A percentile compares a stretch with the other conserved stretches of the same genome.
These are phyloP conservation scores for Colletotrichum salicis DNA, from an alignment of 2,329 filamentous ascomycete species.

Conservation along the genomic window DNA sequence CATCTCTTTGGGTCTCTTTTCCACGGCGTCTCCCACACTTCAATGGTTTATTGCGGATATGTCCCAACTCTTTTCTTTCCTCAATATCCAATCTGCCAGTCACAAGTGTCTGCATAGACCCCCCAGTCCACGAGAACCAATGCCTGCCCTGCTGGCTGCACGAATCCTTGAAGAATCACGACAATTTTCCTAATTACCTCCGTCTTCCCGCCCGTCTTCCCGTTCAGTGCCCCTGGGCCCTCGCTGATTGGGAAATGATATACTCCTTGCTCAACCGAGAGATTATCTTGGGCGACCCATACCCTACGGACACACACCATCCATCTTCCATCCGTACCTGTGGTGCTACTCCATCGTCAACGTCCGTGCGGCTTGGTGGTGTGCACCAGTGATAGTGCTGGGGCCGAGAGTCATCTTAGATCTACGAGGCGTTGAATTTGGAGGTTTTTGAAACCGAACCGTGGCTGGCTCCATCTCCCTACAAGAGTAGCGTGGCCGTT, in stretches of 20 bases:
- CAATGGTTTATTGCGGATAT: no score
- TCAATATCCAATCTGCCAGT: neutral
- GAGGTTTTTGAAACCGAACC: slow-evolving; percentile 1
- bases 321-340: neutral
- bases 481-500: neutral
- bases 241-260: neutral
- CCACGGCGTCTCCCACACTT: neutral
- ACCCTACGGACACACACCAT: neutral
- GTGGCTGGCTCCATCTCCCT: neutral
- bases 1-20: slow-evolving; percentile 4
- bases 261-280: neutral
- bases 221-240: no score
- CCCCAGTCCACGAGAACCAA: neutral
- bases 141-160: no score
- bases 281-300: neutral
- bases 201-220: slow-evolving; percentile 1
- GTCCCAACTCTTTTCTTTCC: slow-evolving; percentile 14
- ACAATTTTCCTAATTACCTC: neutral
- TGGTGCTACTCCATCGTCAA: neutral
- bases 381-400: neutral
- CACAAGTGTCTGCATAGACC: slow-evolving; percentile 3
- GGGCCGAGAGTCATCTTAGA: neutral
- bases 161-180: neutral
- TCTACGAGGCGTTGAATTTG: neutral
- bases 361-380: slow-evolving; percentile 1